Conservation (phyloP, 2,329 filamentous ascomycete genomes). For the Thelonectria olida region DNA sequence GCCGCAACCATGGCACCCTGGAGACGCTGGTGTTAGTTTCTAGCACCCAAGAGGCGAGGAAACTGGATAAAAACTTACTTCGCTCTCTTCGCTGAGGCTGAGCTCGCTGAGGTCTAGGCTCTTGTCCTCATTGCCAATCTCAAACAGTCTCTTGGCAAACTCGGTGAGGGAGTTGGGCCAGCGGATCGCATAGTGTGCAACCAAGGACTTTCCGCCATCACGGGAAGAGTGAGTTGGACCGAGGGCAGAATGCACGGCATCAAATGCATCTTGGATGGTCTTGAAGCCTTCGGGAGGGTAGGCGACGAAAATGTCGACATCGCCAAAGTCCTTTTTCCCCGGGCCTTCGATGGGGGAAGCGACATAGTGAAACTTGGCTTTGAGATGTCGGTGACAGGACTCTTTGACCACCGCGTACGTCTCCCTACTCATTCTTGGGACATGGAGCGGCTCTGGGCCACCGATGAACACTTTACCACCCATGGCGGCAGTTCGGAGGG, state of each 20-base stretch:
- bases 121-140: too few species aligned
- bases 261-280: constrained; percentile 24
- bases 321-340: constrained; percentile 73
- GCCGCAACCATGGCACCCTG: too few species aligned
- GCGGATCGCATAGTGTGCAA: too few species aligned
- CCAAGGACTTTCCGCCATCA: too few species aligned
- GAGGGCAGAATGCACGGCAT: constrained; percentile 5
- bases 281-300: constrained; percentile 38
- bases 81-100: too few species aligned
- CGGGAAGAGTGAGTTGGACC: too few species aligned
- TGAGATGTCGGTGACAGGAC: constrained; percentile 56
- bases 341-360: constrained; percentile 74
- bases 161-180: too few species aligned
- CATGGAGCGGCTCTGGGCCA: constrained; percentile 58
- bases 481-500: constrained; percentile 55
- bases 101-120: too few species aligned
- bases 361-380: constrained; percentile 62
- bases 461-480: constrained; percentile 70
- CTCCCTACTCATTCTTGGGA: constrained; percentile 70
- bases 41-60: too few species aligned
- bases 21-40: too few species aligned
- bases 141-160: too few species aligned
- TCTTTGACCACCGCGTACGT: constrained; percentile 65
- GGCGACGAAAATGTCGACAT: constrained; percentile 76
- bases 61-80: too few species aligned